Evolutionary conservation across 768 basidiomycete species (phyloP).

Genomic region (Porphyrellus cyaneotinctus): DNA sequence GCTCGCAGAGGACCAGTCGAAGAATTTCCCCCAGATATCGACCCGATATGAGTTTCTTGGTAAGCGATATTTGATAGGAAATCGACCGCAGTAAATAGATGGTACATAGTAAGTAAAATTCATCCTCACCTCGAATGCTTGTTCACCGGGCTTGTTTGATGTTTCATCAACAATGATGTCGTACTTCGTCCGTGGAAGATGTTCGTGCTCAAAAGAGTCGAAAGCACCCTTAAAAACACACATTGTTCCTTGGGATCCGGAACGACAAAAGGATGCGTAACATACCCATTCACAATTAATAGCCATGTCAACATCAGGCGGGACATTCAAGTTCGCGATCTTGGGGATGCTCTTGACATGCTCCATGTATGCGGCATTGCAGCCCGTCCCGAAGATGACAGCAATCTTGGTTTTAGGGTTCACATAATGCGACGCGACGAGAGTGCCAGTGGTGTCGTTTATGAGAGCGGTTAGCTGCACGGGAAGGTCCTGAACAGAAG

Average conservation of each 20-base stretch:
- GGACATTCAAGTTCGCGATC: slow-evolving; percentile 69
- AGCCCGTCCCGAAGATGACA: slow-evolving; percentile 96
- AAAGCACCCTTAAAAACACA: slow-evolving; percentile 73
- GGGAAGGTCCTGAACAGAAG: slow-evolving; percentile 61
- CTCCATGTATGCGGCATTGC: slow-evolving; percentile 99
- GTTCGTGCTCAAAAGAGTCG: slow-evolving; percentile 92
- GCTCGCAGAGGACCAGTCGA: slow-evolving; percentile 89
- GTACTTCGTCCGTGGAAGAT: slow-evolving; percentile 93
- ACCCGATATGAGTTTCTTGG: slow-evolving; percentile 90
- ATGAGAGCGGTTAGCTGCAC: slow-evolving; percentile 83
- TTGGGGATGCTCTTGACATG: slow-evolving; percentile 81
- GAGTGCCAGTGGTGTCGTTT: slow-evolving; percentile 97
- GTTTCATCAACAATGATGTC: slow-evolving; percentile 88
- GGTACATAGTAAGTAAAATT: background rate
- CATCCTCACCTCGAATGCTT: slow-evolving; percentile 74
- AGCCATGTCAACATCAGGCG: slow-evolving; percentile 67
- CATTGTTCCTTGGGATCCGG: background rate
- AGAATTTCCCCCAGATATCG: slow-evolving; percentile 96
- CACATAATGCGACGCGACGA: slow-evolving; percentile 96
- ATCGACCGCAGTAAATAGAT: background rate
- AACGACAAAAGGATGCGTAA: background rate
- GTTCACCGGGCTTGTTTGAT: slow-evolving; percentile 96
- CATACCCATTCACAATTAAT: slow-evolving; percentile 98
- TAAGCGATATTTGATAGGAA: background rate
- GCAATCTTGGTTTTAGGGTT: slow-evolving; percentile 89